Conservation (phyloP, 1,284 basidiomycete species). For the Ganoderma resinaceum region DNA sequence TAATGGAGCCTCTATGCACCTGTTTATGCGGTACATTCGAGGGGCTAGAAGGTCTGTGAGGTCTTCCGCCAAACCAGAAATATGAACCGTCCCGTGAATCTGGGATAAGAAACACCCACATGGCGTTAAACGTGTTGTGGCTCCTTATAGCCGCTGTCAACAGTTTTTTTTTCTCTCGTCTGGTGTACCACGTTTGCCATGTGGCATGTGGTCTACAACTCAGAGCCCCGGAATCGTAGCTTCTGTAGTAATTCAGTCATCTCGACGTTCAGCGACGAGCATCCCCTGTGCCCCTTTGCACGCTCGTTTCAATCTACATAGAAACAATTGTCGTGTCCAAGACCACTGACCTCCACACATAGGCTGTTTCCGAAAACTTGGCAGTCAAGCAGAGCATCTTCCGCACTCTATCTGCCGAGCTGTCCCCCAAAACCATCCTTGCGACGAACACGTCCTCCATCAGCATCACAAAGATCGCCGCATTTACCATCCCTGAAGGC, state of each 20-base stretch:
- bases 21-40: no score
- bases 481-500: conserved; percentile 66
- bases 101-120: neutral
- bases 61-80: neutral
- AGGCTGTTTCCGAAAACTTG: conserved; percentile 92
- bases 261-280: neutral
- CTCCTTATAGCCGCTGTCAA: neutral
- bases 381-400: conserved; percentile 86
- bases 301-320: neutral
- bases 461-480: conserved; percentile 93
- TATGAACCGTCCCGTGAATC: neutral
- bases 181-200: neutral
- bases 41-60: no score
- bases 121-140: neutral
- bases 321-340: neutral
- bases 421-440: conserved; percentile 81
- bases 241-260: neutral
- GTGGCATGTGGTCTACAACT: neutral
- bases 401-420: conserved; percentile 67
- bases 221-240: neutral
- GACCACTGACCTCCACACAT: conserved; percentile 10
- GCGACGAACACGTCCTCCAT: conserved; percentile 96
- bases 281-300: neutral
- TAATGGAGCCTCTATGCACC: no score
- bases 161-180: neutral